These are phyloP conservation scores for Acacia crassicarpa DNA, from an alignment of 306 rosid genomes.

Conservation along the genomic window DNA sequence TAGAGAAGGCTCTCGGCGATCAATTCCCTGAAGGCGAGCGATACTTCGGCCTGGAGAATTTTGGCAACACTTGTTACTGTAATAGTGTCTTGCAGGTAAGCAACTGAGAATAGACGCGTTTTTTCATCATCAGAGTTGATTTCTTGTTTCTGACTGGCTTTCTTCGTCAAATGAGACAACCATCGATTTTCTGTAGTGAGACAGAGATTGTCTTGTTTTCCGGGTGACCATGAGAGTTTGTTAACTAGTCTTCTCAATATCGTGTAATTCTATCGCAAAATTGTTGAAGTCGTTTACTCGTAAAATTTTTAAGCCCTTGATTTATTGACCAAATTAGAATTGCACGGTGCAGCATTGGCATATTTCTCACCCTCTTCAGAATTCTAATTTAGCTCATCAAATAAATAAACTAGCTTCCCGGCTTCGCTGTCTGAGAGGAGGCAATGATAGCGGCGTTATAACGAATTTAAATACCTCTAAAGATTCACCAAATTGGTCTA, in stretches of 20 bases:
- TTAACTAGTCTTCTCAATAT: background rate
- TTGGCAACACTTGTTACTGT: conserved; percentile 97
- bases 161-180: background rate
- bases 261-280: background rate
- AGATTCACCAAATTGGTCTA: background rate
- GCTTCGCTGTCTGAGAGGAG: background rate
- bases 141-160: conserved; percentile 12
- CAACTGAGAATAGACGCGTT: background rate
- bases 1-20: conserved; percentile 98
- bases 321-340: conserved; percentile 1
- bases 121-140: conserved; percentile 10
- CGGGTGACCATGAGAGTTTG: background rate
- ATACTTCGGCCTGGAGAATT: conserved; percentile 96
- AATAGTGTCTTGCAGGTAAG: conserved; percentile 97
- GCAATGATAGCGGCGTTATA: background rate
- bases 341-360: background rate
- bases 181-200: background rate
- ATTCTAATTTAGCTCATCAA: background rate
- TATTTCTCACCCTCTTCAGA: background rate
- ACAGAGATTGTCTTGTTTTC: background rate
- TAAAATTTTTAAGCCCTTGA: background rate
- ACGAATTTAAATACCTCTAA: background rate
- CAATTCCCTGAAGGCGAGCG: conserved; percentile 99
- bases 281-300: background rate
- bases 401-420: background rate